Percentiles rank a stretch among this genome's conserved stretches.
Conservation (phyloP, 495 filamentous ascomycete genomes). For the Daldinia vernicosa region DNA sequence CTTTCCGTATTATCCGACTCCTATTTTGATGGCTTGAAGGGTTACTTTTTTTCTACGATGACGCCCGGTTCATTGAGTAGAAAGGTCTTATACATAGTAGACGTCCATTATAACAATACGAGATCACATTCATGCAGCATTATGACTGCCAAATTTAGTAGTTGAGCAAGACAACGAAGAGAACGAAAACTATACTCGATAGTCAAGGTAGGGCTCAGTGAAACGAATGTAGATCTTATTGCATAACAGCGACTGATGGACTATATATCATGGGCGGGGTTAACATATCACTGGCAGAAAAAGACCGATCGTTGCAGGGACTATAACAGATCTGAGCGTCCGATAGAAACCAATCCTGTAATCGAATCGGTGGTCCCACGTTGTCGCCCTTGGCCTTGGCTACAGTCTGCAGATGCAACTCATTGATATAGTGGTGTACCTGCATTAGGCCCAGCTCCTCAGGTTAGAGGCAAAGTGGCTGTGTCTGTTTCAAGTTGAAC, state of each 20-base stretch:
- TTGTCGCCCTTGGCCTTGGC: conserved; percentile 18
- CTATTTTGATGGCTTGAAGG: conserved; percentile 2
- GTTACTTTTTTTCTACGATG: conserved; percentile 9
- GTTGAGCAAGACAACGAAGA: neutral
- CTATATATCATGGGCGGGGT: conserved; percentile 3
- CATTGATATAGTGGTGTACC: conserved; percentile 37
- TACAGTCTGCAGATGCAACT: conserved; percentile 30
- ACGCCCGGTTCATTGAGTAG: conserved; percentile 9
- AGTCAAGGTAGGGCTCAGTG: conserved; percentile 3
- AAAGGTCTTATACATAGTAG: conserved; percentile 8
- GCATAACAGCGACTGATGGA: neutral
- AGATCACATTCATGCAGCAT: neutral
- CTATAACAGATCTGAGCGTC: conserved; percentile 21
- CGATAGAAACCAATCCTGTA: conserved; percentile 10
- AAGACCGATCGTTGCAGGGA: conserved; percentile 34
- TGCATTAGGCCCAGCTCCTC: conserved; percentile 41
- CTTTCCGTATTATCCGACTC: conserved; percentile 8
- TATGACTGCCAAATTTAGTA: neutral
- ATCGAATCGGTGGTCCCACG: conserved; percentile 35
- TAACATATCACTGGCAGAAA: conserved; percentile 18
- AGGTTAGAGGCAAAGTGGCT: conserved; percentile 36
- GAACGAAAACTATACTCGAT: neutral
- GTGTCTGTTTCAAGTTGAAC: conserved; percentile 45
- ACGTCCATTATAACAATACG: conserved; percentile 5
- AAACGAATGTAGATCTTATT: conserved; percentile 24